Base-by-base conservation (phyloP, 2,329 filamentous ascomycete genomes). In the Xylariaceae sp. region DNA sequence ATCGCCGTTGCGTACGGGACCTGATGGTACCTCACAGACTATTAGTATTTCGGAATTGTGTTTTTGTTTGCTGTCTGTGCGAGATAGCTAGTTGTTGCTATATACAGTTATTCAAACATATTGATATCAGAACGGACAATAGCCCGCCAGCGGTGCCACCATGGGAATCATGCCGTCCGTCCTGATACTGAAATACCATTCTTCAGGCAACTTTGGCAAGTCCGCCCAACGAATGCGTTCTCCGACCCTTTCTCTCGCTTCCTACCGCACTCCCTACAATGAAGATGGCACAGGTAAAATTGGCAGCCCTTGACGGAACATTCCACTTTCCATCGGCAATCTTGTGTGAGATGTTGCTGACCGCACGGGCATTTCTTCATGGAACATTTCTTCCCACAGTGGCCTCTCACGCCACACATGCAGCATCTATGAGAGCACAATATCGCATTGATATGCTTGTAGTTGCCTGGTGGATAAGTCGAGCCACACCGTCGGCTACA, bases 361-460 rank as follows among this genome's bases (percentile, higher is more conserved):
- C 72, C 70, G 59, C 71, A 74, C 3, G 67, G 64, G 49, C 72
- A 74, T 16, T 53, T 60, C 51, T 64, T 64, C 30, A 69, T 48
- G 19, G 66, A 61, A 54, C 72, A 74, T 26, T 71, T 64, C 13
- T 53, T 61, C n/a, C 71, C 71, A 22, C 64, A 65, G 53, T 75
- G 72, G 2, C 69, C 70, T 18, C 55, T 60, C 3, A 68, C 50
- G n/a, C 72, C 72, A 53, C 72, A 74, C 72, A 74, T 74, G 56
- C 72, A 74, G 57, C 72, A 74, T 16, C 72, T 66, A 15, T 60
- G 45, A 16, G 57, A 55, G 60, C 72, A 75, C 2, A 63, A 61
- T 65, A 75, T 73, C 41, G 71, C 72, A 41, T 67, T 70, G 26
- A 60, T 61, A 55, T 72, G 68, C 43, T 61, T 62, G 57, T 61